Evolutionary conservation across 441 rosid genomes (phyloP).

Genomic region (Populus hybrid): DNA sequence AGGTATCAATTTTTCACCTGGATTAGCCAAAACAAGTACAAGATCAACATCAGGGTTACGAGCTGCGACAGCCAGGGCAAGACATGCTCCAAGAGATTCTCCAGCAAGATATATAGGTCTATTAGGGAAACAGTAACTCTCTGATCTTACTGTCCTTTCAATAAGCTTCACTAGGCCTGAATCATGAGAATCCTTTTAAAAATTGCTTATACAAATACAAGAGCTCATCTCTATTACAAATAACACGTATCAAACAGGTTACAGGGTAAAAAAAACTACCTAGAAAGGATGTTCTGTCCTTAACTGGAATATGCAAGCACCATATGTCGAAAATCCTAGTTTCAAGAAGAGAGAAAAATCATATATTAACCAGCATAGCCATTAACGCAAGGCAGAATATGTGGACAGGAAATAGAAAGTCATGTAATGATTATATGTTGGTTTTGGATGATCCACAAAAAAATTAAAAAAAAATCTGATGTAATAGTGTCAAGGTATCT

Average conservation of each 20-base stretch:
- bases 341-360: background rate
- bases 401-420: background rate
- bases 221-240: background rate
- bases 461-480: too few species aligned
- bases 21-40: slow-evolving; percentile 60
- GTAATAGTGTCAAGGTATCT: too few species aligned
- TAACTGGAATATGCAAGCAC: slow-evolving; percentile 82
- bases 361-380: background rate
- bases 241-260: background rate
- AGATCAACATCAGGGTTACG: slow-evolving; percentile 64
- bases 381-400: background rate
- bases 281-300: slow-evolving; percentile 62
- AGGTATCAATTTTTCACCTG: slow-evolving; percentile 42
- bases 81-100: slow-evolving; percentile 80
- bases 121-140: slow-evolving; percentile 35
- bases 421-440: background rate
- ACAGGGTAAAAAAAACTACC: slow-evolving; percentile 26
- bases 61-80: slow-evolving; percentile 70
- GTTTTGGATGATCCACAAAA: background rate
- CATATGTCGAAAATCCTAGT: slow-evolving; percentile 71
- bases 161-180: slow-evolving; percentile 62
- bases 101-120: slow-evolving; percentile 80
- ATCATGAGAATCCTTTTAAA: slow-evolving; percentile 2
- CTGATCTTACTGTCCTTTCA: slow-evolving; percentile 52
- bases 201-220: background rate